Base-by-base conservation (phyloP, 352 stramenopile species). In the Globisporangium parvum region DNA sequence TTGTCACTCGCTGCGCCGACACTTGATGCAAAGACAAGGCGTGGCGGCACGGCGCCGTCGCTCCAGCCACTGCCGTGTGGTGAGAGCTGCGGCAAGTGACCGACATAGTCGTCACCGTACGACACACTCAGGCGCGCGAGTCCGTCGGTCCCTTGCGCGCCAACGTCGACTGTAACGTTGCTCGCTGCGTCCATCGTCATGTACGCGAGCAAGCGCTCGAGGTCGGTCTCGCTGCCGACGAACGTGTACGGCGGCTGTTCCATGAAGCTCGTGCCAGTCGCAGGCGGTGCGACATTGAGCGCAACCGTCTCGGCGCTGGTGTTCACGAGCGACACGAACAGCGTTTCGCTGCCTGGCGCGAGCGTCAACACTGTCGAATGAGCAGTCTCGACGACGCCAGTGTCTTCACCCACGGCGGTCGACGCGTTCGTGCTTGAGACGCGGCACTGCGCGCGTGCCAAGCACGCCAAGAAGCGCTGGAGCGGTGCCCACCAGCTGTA, bases 401-500 rank as follows among this genome's bases (percentile, higher is more conserved):
- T 11, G 20, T 39, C 21, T 10, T 18, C 17, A 6, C 23, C 20
- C n/a, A 48, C 8, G 1, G 3, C 37, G n/a, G 11, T 21, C n/a
- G 28, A 51, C 31, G 20, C 23, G 11, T 4, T 17, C 21, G 39
- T 41, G 21, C 9, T 57, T 11, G 39, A 46, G n/a, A 57, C 20
- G 3, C 21, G 31, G n/a, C 60, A 67, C 18, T 60, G 47, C n/a
- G 42, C 28, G 18, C 41, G 39, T 3, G 65, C 61, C 28, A 71
- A 73, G 46, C 68, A 76, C 0, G 51, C 44, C 9, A 76, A 42
- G 47, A 67, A 70, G 15, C 45, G 42, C 48, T 73, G 58, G 8
- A 76, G 37, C 0, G 59, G 52, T 12, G 57, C 49, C 65, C 62
- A 73, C 65, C 68, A 70, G 15, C 60, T 55, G 42, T 65, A 61